Percentiles rank a stretch among this genome's conserved stretches.
Conservation (phyloP, 2,329 filamentous ascomycete genomes). For the Tolypocladium pustulatum region DNA sequence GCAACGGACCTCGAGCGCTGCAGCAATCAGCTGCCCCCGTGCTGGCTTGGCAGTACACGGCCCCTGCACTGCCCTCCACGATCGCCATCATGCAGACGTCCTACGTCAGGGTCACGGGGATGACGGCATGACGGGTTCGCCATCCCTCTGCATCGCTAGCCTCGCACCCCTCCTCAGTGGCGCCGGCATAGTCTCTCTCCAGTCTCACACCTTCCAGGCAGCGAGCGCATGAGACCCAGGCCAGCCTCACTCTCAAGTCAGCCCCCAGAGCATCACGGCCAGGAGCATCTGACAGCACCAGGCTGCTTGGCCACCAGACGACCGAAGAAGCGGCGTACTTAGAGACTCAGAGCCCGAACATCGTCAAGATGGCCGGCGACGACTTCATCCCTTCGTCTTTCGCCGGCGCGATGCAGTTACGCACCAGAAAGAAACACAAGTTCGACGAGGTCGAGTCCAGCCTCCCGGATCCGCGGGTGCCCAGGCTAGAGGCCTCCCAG, state of each 20-base stretch:
- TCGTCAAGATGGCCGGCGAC: neutral
- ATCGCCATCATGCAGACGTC: neutral
- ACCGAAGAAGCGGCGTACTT: neutral
- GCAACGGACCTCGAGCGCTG: neutral
- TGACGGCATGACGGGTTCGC: too few relatives aligned
- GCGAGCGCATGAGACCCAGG: neutral
- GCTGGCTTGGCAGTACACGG: neutral
- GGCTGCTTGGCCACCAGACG: constrained; percentile 11
- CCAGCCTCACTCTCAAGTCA: neutral
- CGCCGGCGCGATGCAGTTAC: constrained; percentile 36
- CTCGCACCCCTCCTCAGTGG: neutral
- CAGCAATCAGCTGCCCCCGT: neutral
- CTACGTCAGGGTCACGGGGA: neutral
- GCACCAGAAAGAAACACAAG: constrained; percentile 35
- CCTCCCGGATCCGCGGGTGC: constrained; percentile 19
- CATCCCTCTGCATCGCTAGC: neutral
- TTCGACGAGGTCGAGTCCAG: constrained; percentile 41
- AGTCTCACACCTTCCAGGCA: neutral
- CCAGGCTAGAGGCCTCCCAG: neutral
- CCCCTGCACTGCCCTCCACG: neutral
- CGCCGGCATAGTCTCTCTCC: neutral
- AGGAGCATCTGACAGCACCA: neutral
- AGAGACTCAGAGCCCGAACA: neutral
- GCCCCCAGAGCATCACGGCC: neutral
- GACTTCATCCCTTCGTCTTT: constrained; percentile 14